Evolutionary conservation across 257 asterid species (phyloP).

Genomic region (Linderniella brevidens): DNA sequence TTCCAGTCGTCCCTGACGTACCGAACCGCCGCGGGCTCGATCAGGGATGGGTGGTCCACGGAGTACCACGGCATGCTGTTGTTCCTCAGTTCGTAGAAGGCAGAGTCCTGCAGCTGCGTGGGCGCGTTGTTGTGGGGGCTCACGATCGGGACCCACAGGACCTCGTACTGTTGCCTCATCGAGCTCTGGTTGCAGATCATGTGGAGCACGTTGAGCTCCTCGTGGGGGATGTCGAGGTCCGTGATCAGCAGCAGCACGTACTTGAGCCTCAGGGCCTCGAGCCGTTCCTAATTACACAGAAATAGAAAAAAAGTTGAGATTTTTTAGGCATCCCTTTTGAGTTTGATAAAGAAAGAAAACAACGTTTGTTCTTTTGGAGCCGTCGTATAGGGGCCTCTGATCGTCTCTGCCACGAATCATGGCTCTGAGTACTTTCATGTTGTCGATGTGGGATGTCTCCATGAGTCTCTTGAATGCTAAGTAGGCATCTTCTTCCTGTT

Average conservation of each 20-base stretch:
- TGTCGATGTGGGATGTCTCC: slow-evolving; percentile 33
- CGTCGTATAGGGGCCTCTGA: slow-evolving; percentile 29
- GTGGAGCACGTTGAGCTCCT: slow-evolving; percentile 62
- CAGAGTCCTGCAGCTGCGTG: slow-evolving; percentile 11
- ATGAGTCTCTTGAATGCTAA: slow-evolving; percentile 20
- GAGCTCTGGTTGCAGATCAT: slow-evolving; percentile 41
- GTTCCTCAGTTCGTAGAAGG: slow-evolving; percentile 29
- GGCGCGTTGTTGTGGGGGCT: slow-evolving; percentile 17
- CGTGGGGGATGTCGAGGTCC: slow-evolving; percentile 46
- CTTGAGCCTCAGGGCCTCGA: slow-evolving; percentile 47
- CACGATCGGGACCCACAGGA: slow-evolving; percentile 72
- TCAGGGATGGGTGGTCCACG: slow-evolving; percentile 42
- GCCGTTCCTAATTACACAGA: slow-evolving; percentile 26
- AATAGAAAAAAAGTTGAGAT: not conserved
- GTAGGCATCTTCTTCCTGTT: slow-evolving; percentile 20
- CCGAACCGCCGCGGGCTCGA: slow-evolving; percentile 43
- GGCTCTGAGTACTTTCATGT: slow-evolving; percentile 30
- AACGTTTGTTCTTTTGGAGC: slow-evolving; percentile 21
- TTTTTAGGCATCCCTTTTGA: not conserved
- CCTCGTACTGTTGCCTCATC: slow-evolving; percentile 47
- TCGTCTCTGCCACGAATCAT: slow-evolving; percentile 24
- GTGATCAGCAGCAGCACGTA: slow-evolving; percentile 61
- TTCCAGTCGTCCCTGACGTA: slow-evolving; percentile 43
- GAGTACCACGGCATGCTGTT: slow-evolving; percentile 78
- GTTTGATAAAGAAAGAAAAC: not conserved